These are phyloP conservation scores for Thalassiosira mediterranea DNA, from an alignment of 352 stramenopile genomes.

Conservation along the genomic window DNA sequence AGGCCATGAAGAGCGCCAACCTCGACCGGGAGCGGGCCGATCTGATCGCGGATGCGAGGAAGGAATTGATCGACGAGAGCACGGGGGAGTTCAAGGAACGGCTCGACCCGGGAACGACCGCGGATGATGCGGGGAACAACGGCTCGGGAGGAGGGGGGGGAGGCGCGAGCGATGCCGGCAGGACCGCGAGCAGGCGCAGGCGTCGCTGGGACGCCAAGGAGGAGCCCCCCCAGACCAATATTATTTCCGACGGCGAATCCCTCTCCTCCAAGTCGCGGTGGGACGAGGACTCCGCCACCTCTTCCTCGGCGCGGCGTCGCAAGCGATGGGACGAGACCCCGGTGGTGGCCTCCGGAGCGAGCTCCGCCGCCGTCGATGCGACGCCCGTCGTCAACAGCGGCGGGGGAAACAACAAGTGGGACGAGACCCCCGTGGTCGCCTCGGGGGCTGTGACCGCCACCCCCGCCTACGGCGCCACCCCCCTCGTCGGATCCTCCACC, in stretches of 20 bases:
- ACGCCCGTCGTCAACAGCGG: conserved; percentile 36
- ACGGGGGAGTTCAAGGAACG: conserved; percentile 80
- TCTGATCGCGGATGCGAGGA: conserved; percentile 88
- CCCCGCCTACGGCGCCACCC: too few species aligned
- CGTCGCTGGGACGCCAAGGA: conserved; percentile 62
- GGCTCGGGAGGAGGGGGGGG: conserved; percentile 6
- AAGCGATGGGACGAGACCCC: conserved; percentile 98
- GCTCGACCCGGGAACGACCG: conserved; percentile 80
- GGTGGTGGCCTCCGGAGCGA: conserved; percentile 75
- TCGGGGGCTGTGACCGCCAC: conserved; percentile 39
- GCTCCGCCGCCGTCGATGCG: conserved; percentile 28
- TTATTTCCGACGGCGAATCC: conserved; percentile 66
- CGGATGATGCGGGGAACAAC: conserved; percentile 8
- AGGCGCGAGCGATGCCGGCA: not conserved
- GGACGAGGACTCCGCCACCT: conserved; percentile 56
- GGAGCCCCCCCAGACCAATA: conserved; percentile 1
- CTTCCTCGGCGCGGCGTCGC: conserved; percentile 84
- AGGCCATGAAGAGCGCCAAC: conserved; percentile 82
- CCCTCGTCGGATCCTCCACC: too few species aligned
- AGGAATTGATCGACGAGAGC: conserved; percentile 78
- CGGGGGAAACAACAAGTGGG: conserved; percentile 85
- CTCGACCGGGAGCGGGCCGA: conserved; percentile 92
- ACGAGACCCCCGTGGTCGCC: conserved; percentile 89
- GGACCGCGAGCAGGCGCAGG: conserved; percentile 34
- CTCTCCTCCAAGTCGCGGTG: conserved; percentile 54